A percentile compares a stretch with the other conserved stretches of the same genome.
phyloP scores from a whole-genome alignment of 148 eudicot genomes.

The Cornus controversa region DNA sequence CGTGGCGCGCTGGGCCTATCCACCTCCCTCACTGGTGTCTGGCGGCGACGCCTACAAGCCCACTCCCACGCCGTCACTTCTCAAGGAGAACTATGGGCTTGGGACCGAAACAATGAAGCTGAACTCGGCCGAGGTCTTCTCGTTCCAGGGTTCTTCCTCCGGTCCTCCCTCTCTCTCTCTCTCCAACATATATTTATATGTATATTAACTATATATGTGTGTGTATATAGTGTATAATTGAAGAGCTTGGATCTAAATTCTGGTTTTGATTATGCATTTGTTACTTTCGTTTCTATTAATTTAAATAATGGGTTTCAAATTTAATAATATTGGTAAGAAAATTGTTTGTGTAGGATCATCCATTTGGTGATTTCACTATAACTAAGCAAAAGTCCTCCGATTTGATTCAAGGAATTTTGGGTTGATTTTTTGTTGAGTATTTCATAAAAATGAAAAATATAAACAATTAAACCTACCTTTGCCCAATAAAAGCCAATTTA shows the following conservation, averaged over 20 bases:
- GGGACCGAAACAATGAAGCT: constrained; percentile 85
- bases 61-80: constrained; percentile 85
- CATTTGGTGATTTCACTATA: no score
- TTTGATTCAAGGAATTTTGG: neutral
- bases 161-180: no score
- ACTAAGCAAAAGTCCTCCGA: neutral
- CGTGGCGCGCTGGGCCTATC: constrained; percentile 87
- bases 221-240: neutral
- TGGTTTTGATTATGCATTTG: neutral
- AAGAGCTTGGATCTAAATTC: neutral
- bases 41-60: constrained; percentile 88
- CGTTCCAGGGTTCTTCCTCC: constrained; percentile 55
- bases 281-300: no score
- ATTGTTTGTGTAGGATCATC: neutral
- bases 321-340: neutral
- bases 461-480: no score
- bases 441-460: no score
- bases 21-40: constrained; percentile 49
- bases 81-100: constrained; percentile 83
- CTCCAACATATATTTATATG: neutral
- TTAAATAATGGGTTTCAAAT: neutral
- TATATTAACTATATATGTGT: neutral
- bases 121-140: constrained; percentile 79
- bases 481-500: neutral
- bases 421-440: neutral